Conservation (phyloP, 1,284 basidiomycete species). For the Tylopilus orsonianus region DNA sequence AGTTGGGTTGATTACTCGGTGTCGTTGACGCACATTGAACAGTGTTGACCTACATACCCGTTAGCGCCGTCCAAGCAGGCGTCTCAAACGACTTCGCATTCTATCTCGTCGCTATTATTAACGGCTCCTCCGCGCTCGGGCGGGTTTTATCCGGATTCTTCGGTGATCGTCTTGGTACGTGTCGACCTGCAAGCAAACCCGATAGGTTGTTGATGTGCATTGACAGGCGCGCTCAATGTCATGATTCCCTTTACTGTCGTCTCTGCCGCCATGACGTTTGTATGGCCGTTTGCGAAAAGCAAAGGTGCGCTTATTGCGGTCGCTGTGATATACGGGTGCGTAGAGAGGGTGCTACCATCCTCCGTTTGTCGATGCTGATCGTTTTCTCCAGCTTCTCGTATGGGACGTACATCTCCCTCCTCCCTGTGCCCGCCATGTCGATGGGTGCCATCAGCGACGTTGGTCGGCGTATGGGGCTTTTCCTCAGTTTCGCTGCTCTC, state of each 20-base stretch:
- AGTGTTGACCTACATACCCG: slow-evolving; percentile 52
- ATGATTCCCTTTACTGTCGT: slow-evolving; percentile 43
- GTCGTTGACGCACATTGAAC: slow-evolving; percentile 11
- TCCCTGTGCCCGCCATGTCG: slow-evolving; percentile 54
- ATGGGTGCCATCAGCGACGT: slow-evolving; percentile 62
- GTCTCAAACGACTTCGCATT: slow-evolving; percentile 39
- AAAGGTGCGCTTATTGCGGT: slow-evolving; percentile 36
- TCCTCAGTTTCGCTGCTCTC: slow-evolving; percentile 49
- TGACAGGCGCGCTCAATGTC: slow-evolving; percentile 41
- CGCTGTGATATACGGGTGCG: slow-evolving; percentile 46
- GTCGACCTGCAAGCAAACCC: background rate
- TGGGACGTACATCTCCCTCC: slow-evolving; percentile 57
- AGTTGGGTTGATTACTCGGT: background rate
- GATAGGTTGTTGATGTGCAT: background rate
- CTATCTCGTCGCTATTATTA: slow-evolving; percentile 50
- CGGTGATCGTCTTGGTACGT: slow-evolving; percentile 41
- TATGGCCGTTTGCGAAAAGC: slow-evolving; percentile 44
- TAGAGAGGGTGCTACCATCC: background rate
- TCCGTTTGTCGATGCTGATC: background rate
- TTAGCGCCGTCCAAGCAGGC: slow-evolving; percentile 39
- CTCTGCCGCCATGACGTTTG: slow-evolving; percentile 40
- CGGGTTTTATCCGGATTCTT: slow-evolving; percentile 41
- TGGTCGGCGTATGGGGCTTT: slow-evolving; percentile 59
- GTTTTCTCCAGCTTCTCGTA: slow-evolving; percentile 52
- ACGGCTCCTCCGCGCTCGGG: slow-evolving; percentile 45